Evolutionary conservation across 805 yeast genomes (phyloP).

Genomic region (Saccharomyces kudriavzevii): DNA sequence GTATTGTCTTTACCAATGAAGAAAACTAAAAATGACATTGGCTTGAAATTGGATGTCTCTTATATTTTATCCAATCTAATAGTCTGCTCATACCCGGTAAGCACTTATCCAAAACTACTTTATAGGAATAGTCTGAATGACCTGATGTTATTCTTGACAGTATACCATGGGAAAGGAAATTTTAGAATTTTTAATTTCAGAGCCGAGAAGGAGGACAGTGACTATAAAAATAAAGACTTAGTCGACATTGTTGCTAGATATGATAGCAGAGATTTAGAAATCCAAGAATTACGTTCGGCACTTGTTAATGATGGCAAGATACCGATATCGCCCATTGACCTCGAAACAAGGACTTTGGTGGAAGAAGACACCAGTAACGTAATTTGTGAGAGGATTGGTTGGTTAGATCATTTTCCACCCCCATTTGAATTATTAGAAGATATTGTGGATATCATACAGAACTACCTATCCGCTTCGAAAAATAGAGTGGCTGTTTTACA

Average conservation of each 20-base stretch:
- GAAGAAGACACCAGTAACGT: background rate
- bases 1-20: conserved; percentile 21
- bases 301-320: background rate
- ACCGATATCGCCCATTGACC: background rate
- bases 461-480: conserved; percentile 31
- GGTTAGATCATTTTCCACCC: conserved; percentile 75
- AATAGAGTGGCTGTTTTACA: conserved; percentile 61
- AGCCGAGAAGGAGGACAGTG: conserved; percentile 42
- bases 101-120: conserved; percentile 33
- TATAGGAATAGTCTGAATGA: conserved; percentile 48
- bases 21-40: conserved; percentile 22
- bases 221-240: conserved; percentile 25
- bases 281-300: background rate
- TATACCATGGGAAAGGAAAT: conserved; percentile 37
- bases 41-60: conserved; percentile 49
- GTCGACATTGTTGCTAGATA: background rate
- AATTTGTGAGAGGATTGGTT: conserved; percentile 35
- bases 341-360: background rate
- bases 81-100: conserved; percentile 72
- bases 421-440: conserved; percentile 45
- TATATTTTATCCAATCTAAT: conserved; percentile 57
- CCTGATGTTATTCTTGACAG: conserved; percentile 40
- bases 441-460: conserved; percentile 39
- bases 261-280: background rate
- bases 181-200: conserved; percentile 77